phyloP scores from a whole-genome alignment of 371 early-diverging fungal genomes.

The Apophysomyces elegans region DNA sequence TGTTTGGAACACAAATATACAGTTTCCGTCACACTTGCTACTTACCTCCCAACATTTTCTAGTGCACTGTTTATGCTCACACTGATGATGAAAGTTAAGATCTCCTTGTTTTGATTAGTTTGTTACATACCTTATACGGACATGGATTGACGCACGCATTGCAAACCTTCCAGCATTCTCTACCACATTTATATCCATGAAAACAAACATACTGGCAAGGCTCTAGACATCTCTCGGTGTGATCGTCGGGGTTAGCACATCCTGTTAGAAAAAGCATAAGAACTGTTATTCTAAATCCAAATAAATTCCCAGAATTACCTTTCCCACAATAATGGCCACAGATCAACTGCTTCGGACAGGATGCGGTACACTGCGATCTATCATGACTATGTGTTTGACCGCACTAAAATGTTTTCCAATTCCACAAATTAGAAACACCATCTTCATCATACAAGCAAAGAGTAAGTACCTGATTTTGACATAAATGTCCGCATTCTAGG shows the following conservation, averaged over 20 bases:
- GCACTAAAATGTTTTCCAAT: constrained; percentile 26
- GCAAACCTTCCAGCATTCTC: constrained; percentile 42
- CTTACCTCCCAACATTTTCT: constrained; percentile 45
- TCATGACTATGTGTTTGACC: constrained; percentile 36
- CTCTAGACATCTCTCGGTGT: constrained; percentile 50
- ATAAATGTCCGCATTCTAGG: constrained; percentile 40
- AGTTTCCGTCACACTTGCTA: neutral
- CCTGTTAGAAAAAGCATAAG: constrained; percentile 23
- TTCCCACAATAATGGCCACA: constrained; percentile 54
- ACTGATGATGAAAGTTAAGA: constrained; percentile 13
- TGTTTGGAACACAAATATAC: neutral
- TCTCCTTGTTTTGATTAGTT: neutral
- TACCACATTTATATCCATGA: constrained; percentile 48
- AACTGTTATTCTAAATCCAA: constrained; percentile 3
- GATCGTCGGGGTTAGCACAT: constrained; percentile 46
- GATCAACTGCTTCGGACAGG: constrained; percentile 50
- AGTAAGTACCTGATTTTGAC: constrained; percentile 17
- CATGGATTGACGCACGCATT: constrained; percentile 39
- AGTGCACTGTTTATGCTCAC: constrained; percentile 40
- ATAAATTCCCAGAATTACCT: constrained; percentile 22
- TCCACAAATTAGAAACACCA: too few species aligned
- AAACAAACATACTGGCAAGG: constrained; percentile 41
- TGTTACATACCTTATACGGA: constrained; percentile 27
- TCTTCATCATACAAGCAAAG: too few species aligned
- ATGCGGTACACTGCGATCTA: constrained; percentile 32